Base-by-base conservation (phyloP, 2,329 filamentous ascomycete species). In the Phialocephala sp. region DNA sequence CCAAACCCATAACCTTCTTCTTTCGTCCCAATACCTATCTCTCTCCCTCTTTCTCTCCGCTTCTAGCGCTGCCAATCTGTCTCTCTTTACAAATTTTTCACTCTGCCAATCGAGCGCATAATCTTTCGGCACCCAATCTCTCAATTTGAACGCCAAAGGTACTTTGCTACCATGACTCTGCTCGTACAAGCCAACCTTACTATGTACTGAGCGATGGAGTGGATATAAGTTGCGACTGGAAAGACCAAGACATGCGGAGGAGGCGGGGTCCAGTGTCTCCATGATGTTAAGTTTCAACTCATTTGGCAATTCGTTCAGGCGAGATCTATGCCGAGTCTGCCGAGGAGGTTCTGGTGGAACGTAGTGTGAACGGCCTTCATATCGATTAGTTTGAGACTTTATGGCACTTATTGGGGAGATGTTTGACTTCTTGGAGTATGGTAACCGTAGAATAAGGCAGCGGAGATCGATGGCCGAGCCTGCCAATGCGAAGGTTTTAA, bases 221-320 rank as follows among this genome's bases (percentile, higher is more conserved):
- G 66, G 70, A 41, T 72, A 71, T 8, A 71, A 41, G 27, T 65
- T 62, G 36, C 61, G 61, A 36, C 61, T 65, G 18, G 67, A 60
- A 8, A 72, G 65, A 1, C 70, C 70, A 11, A 69, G 66, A 57
- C 67, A 70, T 12, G 69, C 63, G 22, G 68, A 69, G 2, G 66
- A 66, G 3, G 63, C 69, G 0, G 68, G 70, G 55, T 71, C 69
- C 9, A 72, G 64, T n/a, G 43, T 55, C 8, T 68, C 66, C 37
- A 71, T 62, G 56, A 72, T 68, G 18, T 66, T 64, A 18, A 69
- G 60, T 41, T 71, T 64, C 27, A 72, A 43, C 18, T 72, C 70
- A 5, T 60, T 59, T 4, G 70, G 70, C 12, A 72, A 64, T 14
- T 41, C 63, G 5, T 52, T 71, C 15, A 72, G 62, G 39, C 66